Conservation (phyloP, 2,329 filamentous ascomycete species). For the Sporothrix humicola region DNA sequence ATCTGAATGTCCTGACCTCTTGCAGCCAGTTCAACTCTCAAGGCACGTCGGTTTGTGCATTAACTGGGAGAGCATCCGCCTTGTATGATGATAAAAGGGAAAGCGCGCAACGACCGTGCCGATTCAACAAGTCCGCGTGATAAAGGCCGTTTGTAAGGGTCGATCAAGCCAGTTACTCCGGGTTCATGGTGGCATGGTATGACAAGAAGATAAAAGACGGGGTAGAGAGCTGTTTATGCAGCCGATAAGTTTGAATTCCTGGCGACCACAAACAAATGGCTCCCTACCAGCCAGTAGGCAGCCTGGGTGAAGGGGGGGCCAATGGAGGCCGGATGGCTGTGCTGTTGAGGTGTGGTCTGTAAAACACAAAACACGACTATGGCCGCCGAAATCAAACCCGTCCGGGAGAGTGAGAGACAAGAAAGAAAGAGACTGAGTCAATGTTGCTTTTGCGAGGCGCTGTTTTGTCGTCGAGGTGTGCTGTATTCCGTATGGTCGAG, state of each 20-base stretch:
- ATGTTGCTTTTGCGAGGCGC: neutral
- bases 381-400: neutral
- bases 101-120: slow-evolving; percentile 12
- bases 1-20: neutral
- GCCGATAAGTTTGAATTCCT: neutral
- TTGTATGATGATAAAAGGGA: neutral
- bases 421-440: neutral
- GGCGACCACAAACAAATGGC: slow-evolving; percentile 5
- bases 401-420: neutral
- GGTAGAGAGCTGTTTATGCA: slow-evolving; percentile 12
- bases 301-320: neutral
- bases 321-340: neutral
- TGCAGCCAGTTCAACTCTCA: neutral
- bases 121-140: slow-evolving; percentile 17
- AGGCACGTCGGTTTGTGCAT: neutral
- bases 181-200: slow-evolving; percentile 28
- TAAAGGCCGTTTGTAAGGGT: neutral
- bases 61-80: neutral
- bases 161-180: slow-evolving; percentile 22
- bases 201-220: neutral
- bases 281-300: slow-evolving; percentile 6
- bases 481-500: neutral
- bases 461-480: neutral
- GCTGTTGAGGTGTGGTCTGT: neutral
- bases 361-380: neutral